Conservation (phyloP, 2,329 filamentous ascomycete species). For the Colletotrichum magnum region DNA sequence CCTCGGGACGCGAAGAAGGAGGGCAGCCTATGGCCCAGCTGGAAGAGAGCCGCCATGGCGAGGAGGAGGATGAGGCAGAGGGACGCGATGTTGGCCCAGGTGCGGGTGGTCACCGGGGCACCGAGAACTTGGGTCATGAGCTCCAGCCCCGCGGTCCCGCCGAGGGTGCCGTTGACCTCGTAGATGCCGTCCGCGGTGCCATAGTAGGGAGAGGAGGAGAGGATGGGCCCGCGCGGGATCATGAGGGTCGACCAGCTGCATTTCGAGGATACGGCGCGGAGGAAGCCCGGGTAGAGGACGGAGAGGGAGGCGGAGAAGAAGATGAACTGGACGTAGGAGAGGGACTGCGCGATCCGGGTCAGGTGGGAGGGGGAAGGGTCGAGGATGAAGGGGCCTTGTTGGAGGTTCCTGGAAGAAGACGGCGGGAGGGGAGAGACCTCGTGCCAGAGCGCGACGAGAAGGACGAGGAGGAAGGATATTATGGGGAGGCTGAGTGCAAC, state of each 20-base stretch:
- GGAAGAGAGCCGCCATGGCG: conserved; percentile 69
- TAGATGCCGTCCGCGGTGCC: conserved; percentile 71
- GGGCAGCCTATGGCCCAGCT: conserved; percentile 50
- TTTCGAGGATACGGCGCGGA: conserved; percentile 77
- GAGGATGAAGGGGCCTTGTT: conserved; percentile 15
- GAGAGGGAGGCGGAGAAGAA: conserved; percentile 79
- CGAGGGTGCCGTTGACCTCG: conserved; percentile 74
- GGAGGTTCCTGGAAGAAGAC: background rate
- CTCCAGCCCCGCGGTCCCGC: conserved; percentile 68
- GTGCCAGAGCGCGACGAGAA: conserved; percentile 13
- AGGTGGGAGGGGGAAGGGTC: conserved; percentile 9
- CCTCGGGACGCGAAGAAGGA: conserved; percentile 42
- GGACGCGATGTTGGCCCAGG: conserved; percentile 79
- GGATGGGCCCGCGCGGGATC: conserved; percentile 58
- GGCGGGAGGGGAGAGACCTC: conserved; percentile 1
- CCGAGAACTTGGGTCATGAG: conserved; percentile 77
- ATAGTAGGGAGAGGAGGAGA: conserved; percentile 42
- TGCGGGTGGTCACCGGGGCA: conserved; percentile 70
- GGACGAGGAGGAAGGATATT: background rate
- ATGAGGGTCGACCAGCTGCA: conserved; percentile 78
- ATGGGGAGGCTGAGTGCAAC: background rate
- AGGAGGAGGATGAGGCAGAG: conserved; percentile 71
- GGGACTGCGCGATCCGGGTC: conserved; percentile 37
- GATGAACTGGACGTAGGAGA: conserved; percentile 83
- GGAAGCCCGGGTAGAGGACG: conserved; percentile 80